phyloP scores from a whole-genome alignment of 257 asterid species.

The Linaria vulgaris region DNA sequence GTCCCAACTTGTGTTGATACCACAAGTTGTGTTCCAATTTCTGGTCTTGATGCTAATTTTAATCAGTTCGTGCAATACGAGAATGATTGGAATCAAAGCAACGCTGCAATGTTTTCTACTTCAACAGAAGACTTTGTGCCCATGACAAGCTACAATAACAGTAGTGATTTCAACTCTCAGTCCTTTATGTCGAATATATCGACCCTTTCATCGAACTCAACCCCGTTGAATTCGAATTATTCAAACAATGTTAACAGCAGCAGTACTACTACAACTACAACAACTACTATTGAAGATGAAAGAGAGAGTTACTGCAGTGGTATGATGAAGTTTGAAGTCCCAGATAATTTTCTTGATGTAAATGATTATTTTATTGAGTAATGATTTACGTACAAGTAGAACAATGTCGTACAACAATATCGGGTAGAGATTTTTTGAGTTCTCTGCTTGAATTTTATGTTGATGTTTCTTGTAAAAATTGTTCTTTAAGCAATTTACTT shows the following conservation, averaged over 20 bases:
- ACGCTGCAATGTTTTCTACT: not conserved
- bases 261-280: too few relatives aligned
- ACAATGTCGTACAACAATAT: too few relatives aligned
- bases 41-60: not conserved
- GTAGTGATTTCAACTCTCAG: constrained; percentile 49
- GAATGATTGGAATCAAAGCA: constrained; percentile 15
- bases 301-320: constrained; percentile 63
- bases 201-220: constrained; percentile 67
- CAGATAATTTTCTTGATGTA: constrained; percentile 46
- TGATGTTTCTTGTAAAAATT: constrained; percentile 25
- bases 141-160: constrained; percentile 32
- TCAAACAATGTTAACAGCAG: constrained; percentile 32
- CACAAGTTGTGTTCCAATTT: not conserved
- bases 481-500: not conserved
- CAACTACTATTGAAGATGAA: constrained; percentile 50
- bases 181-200: constrained; percentile 58
- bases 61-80: constrained; percentile 43
- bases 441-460: constrained; percentile 17
- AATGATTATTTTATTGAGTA: constrained; percentile 44
- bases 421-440: constrained; percentile 3
- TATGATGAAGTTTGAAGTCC: constrained; percentile 59
- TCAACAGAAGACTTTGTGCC: constrained; percentile 29
- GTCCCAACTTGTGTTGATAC: not conserved
- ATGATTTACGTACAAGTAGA: too few relatives aligned
- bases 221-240: constrained; percentile 42